A percentile compares a stretch with the other conserved stretches of the same genome.
Conservation (phyloP, 768 basidiomycete genomes). For the Kwoniella europaea region DNA sequence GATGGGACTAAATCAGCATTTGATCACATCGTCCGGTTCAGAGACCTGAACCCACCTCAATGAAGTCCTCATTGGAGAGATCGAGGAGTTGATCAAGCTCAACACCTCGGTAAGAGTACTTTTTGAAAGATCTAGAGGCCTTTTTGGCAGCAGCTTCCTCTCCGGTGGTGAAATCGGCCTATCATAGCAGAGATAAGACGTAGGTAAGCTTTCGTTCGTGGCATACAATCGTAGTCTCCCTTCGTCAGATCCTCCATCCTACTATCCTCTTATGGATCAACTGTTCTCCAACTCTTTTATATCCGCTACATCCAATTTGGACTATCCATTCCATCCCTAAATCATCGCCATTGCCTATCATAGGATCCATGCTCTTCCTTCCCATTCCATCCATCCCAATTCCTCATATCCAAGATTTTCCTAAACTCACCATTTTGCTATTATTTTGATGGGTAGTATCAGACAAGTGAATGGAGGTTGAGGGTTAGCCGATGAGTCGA, state of each 20-base stretch:
- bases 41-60: constrained; percentile 68
- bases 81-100: constrained; percentile 98
- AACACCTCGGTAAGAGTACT: constrained; percentile 96
- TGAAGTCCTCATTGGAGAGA: constrained; percentile 76
- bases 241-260: neutral
- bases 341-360: too few relatives aligned
- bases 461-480: neutral
- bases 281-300: too few relatives aligned
- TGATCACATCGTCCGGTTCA: too few relatives aligned
- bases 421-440: constrained; percentile 33
- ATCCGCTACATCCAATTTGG: too few relatives aligned
- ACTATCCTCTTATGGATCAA: too few relatives aligned
- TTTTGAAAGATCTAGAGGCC: constrained; percentile 98
- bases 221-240: too few relatives aligned
- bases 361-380: too few relatives aligned
- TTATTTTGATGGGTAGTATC: constrained; percentile 4
- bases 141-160: constrained; percentile 93
- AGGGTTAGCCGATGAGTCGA: neutral
- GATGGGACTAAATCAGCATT: constrained; percentile 6
- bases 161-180: constrained; percentile 76
- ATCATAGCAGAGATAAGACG: too few relatives aligned
- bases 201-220: neutral
- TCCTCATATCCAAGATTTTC: neutral
- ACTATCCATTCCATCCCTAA: too few relatives aligned
- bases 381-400: neutral